Evolutionary conservation across 306 rosid genomes (phyloP).

Genomic region (Rubus parviflorus): DNA sequence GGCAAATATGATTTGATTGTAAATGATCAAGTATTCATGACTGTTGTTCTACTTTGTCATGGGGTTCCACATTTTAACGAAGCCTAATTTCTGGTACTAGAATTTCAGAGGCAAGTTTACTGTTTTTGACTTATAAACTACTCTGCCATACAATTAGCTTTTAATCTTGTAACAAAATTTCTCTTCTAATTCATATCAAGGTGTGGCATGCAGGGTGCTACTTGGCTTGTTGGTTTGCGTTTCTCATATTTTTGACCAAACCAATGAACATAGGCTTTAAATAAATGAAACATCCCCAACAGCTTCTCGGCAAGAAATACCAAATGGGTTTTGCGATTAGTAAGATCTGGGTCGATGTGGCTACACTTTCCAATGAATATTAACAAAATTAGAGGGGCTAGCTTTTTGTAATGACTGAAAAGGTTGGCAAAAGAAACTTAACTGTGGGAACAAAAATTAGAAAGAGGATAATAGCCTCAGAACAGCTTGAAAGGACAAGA

Average conservation of each 20-base stretch:
- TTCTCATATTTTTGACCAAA: not conserved
- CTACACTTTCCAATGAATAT: not conserved
- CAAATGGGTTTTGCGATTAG: not conserved
- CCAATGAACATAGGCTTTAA: not conserved
- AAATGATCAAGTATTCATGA: not conserved
- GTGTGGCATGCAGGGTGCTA: not conserved
- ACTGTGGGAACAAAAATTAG: no score
- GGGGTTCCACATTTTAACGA: not conserved
- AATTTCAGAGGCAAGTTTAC: not conserved
- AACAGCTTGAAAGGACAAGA: no score
- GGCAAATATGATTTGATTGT: not conserved
- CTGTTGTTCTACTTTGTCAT: not conserved
- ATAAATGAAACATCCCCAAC: not conserved
- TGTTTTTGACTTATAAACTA: not conserved
- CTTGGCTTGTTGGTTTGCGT: not conserved
- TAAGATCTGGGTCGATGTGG: not conserved
- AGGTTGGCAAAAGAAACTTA: no score
- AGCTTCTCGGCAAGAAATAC: not conserved
- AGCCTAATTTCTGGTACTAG: not conserved
- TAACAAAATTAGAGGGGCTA: not conserved
- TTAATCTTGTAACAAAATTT: not conserved
- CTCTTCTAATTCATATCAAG: not conserved
- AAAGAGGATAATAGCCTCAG: no score
- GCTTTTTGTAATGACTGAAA: no score
- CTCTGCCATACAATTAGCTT: not conserved